Evolutionary conservation across 106 monocot species (phyloP).

Genomic region (Triglochin maritima): DNA sequence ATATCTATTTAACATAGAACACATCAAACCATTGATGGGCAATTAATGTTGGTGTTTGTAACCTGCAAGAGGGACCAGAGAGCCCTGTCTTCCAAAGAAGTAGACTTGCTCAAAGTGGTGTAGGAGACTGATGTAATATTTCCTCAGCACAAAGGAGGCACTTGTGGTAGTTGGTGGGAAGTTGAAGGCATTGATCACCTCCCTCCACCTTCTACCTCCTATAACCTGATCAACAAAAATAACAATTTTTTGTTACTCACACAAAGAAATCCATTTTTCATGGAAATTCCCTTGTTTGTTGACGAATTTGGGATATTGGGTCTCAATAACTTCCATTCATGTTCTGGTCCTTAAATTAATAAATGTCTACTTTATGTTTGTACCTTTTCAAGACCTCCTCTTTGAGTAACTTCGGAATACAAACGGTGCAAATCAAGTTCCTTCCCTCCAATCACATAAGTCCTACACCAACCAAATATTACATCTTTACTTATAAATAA

Average conservation of each 20-base stretch:
- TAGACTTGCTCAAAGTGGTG: conserved; percentile 78
- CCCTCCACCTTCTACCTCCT: conserved; percentile 64
- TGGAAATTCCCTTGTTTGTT: background rate
- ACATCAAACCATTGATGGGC: background rate
- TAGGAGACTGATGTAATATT: conserved; percentile 75
- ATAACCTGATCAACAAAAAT: conserved; percentile 49
- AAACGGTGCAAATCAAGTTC: conserved; percentile 61
- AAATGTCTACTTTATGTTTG: too few species aligned
- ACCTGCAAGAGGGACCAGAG: conserved; percentile 51
- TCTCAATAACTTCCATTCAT: too few species aligned
- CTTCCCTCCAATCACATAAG: conserved; percentile 83
- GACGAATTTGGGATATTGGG: too few species aligned
- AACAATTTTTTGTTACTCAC: background rate
- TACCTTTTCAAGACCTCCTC: conserved; percentile 81
- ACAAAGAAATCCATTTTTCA: background rate
- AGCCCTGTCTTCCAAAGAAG: conserved; percentile 50
- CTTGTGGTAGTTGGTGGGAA: conserved; percentile 85
- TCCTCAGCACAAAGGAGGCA: conserved; percentile 80
- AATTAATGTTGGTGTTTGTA: too few species aligned
- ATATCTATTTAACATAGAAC: background rate
- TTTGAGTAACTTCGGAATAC: conserved; percentile 60
- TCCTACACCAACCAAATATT: conserved; percentile 16
- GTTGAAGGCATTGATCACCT: conserved; percentile 56
- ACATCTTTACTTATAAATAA: background rate
- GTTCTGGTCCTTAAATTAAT: too few species aligned